phyloP scores from a whole-genome alignment of 192 early-diverging fungal species.

The Ambispora gerdemannii region DNA sequence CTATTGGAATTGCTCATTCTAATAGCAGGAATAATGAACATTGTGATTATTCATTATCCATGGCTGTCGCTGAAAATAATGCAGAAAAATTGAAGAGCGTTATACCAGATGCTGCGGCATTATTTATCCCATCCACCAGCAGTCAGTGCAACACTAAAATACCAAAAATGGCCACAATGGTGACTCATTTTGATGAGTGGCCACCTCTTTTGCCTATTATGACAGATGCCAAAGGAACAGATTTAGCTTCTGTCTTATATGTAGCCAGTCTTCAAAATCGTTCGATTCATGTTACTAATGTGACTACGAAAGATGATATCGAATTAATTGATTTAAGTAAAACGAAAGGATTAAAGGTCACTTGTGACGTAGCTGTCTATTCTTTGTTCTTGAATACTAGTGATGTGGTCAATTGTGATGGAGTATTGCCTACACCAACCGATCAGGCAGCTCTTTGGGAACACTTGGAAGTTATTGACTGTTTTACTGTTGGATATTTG shows the following conservation, averaged over 20 bases:
- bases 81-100: slow-evolving; percentile 41
- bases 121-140: slow-evolving; percentile 62
- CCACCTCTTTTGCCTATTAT: slow-evolving; percentile 69
- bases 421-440: slow-evolving; percentile 44
- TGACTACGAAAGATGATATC: slow-evolving; percentile 77
- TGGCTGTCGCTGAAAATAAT: slow-evolving; percentile 71
- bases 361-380: slow-evolving; percentile 91
- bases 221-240: slow-evolving; percentile 80
- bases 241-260: slow-evolving; percentile 85
- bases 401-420: slow-evolving; percentile 38
- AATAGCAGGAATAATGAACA: slow-evolving; percentile 49
- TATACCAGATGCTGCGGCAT: slow-evolving; percentile 46
- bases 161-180: slow-evolving; percentile 60
- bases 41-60: slow-evolving; percentile 71
- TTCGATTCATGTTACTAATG: slow-evolving; percentile 85
- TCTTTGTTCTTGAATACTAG: slow-evolving; percentile 71
- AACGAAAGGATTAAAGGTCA: slow-evolving; percentile 79
- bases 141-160: slow-evolving; percentile 41
- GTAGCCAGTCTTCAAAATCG: slow-evolving; percentile 81
- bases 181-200: slow-evolving; percentile 80
- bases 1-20: slow-evolving; percentile 50
- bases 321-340: slow-evolving; percentile 82
- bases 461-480: slow-evolving; percentile 80
- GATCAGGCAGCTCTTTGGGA: slow-evolving; percentile 83
- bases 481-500: slow-evolving; percentile 79